These are phyloP conservation scores for Amanita pseudoporphyria DNA, from an alignment of 768 basidiomycete species.

Conservation along the genomic window DNA sequence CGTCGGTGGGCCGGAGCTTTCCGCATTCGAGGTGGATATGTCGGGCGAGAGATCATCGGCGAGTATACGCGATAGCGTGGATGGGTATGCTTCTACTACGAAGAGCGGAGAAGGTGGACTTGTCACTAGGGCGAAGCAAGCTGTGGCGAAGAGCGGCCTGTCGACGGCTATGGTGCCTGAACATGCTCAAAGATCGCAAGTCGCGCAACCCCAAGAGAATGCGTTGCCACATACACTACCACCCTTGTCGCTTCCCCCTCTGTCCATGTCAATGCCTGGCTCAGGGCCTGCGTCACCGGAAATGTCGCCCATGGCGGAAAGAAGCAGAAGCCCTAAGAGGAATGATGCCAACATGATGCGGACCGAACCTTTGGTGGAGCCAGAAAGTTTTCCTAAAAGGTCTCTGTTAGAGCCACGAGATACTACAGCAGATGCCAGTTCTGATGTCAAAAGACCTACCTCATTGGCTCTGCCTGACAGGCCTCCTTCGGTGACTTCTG, in stretches of 20 bases:
- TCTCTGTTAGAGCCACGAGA: too few relatives aligned
- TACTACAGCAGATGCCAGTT: too few relatives aligned
- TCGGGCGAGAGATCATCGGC: slow-evolving; percentile 53
- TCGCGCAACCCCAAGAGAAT: too few relatives aligned
- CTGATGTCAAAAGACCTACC: too few relatives aligned
- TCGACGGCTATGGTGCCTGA: too few relatives aligned
- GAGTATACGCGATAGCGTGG: slow-evolving; percentile 50
- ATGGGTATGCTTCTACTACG: slow-evolving; percentile 42
- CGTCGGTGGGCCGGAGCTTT: slow-evolving; percentile 37
- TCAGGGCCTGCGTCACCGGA: neutral
- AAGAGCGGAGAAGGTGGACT: neutral
- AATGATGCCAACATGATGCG: too few relatives aligned
- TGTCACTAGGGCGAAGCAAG: neutral
- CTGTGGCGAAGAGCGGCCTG: neutral
- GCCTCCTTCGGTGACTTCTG: neutral
- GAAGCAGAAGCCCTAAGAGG: too few relatives aligned
- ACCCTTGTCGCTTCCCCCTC: neutral
- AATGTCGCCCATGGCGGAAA: too few relatives aligned
- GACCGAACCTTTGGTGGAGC: neutral
- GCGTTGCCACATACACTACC: neutral
- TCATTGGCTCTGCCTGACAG: too few relatives aligned
- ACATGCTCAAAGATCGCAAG: too few relatives aligned
- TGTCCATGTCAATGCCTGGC: neutral
- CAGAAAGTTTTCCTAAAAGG: neutral
- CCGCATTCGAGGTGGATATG: slow-evolving; percentile 64